Base-by-base conservation (phyloP, 2,329 filamentous ascomycete species). In the Colletotrichum simmondsii region DNA sequence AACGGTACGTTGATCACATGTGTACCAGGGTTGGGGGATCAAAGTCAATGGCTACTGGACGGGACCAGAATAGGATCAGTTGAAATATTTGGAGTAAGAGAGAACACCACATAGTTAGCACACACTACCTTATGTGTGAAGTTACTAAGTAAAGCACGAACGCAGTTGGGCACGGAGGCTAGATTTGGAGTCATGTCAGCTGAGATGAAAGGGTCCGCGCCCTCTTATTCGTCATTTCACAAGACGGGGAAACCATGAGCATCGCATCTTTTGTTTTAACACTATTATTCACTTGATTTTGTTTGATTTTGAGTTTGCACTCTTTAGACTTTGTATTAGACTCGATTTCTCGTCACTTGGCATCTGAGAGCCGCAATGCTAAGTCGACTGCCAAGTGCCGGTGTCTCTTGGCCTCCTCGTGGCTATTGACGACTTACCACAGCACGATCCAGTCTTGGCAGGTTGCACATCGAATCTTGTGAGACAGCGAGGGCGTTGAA, bases 351-450 rank as follows among this genome's bases (percentile, higher is more conserved):
- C 28, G n/a, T 57, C n/a, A n/a, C 56, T 69, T 60, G 66, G 60
- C 54, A 56, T 35, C n/a, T 28, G 24, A 56, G 60, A 72, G 70
- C 60, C 70, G 66, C 70, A 70, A 65, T 61, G 70, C 66, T 52
- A 65, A 65, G 70, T 24, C 26, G 26, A 30, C 14, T 52, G 66
- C 70, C 70, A 69, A 70, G 59, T 53, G 16, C 26, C 5, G 16
- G 8, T 37, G 8, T 30, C 11, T 7, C 59, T 58, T 70, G 58
- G 66, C 54, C 60, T 52, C 32, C 53, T 64, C 60, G 60, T 65
- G 54, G 60, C 22, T 28, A 12, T 61, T 28, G 53, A 56, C 35
- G 37, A 60, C 19, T 32, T 11, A 37, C 30, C 54, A 53, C 35
- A 46, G 19, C 56, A 61, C 59, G 11, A 68, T 22, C 35, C 26